Evolutionary conservation across 2,329 filamentous ascomycete species (phyloP), one percentile per base, ranked within the genome.

Genomic region (Thielaviopsis populi): DNA sequence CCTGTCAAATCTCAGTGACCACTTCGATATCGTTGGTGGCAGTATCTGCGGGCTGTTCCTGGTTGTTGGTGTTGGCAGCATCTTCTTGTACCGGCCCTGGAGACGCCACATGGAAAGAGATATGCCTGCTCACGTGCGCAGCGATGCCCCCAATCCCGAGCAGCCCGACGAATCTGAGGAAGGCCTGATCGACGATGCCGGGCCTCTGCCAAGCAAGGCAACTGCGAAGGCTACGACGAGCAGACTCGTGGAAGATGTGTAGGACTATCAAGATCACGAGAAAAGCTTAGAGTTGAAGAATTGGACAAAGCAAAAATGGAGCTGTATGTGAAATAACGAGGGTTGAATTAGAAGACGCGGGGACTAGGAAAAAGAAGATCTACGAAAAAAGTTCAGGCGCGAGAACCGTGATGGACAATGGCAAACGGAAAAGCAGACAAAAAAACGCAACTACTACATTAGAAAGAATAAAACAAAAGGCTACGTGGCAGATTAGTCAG

Each of bases 11-110:
- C 84, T 87, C 0, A 84, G 88, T 0, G 89, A 96, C 67, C 80
- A 91, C 71, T 96, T 90, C 69, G 89, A 95, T 73, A 82, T 92
- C 66, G 85, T 96, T 56, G 91, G 91, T 10, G 94, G 89, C 1
- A 82, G 81, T 17, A 96, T 99, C 41, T 96, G 91, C 68, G 91
- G 85, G 0, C 78, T 89, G 0, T 97, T 97, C 69, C 74, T 96
- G 0, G 73, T 95, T 0, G 86, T 90, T 58, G 92, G 91, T 0
- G 73, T 83, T 1, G 78, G 88, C 0, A 90, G 89, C 7, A 81
- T 95, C 0, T 15, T 92, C 0, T 71, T 87, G 0, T 96, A 96
- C 71, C 82, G 80, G 68, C 89, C 89, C 0, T 96, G 92, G 91
- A 80, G 89, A 33, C 72, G 75, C 53, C 73, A 75, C 8, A 74